phyloP scores from a whole-genome alignment of 371 early-diverging fungal genomes.

The Lichtheimia hyalospora region DNA sequence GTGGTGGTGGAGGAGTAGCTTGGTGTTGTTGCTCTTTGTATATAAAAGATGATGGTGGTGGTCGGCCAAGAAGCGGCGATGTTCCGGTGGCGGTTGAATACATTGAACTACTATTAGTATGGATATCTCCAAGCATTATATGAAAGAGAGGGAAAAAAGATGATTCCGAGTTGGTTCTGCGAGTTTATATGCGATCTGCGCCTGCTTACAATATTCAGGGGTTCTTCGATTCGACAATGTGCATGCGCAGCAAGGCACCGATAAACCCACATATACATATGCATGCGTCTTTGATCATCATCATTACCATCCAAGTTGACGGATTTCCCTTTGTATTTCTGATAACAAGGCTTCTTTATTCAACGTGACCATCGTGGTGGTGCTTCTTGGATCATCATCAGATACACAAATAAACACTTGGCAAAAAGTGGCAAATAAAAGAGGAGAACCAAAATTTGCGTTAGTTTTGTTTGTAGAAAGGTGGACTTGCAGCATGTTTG shows the following conservation, averaged over 20 bases:
- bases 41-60: background rate
- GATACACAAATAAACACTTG: too few relatives aligned
- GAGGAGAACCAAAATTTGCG: background rate
- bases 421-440: background rate
- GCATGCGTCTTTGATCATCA: too few relatives aligned
- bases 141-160: background rate
- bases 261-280: too few relatives aligned
- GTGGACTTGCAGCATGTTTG: background rate
- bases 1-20: too few relatives aligned
- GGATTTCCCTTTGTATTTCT: too few relatives aligned
- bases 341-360: too few relatives aligned
- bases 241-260: constrained; percentile 5
- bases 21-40: too few relatives aligned
- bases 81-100: background rate
- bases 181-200: constrained; percentile 12
- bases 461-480: background rate
- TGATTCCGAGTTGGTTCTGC: constrained; percentile 1
- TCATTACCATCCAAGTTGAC: too few relatives aligned
- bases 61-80: constrained; percentile 1
- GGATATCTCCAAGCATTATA: constrained; percentile 9
- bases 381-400: too few relatives aligned
- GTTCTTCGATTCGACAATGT: background rate
- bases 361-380: too few relatives aligned
- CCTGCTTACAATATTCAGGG: constrained; percentile 5
- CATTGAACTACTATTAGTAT: background rate